Conservation (phyloP, 73 alveolate species). For the Tetrahymena borealis region DNA sequence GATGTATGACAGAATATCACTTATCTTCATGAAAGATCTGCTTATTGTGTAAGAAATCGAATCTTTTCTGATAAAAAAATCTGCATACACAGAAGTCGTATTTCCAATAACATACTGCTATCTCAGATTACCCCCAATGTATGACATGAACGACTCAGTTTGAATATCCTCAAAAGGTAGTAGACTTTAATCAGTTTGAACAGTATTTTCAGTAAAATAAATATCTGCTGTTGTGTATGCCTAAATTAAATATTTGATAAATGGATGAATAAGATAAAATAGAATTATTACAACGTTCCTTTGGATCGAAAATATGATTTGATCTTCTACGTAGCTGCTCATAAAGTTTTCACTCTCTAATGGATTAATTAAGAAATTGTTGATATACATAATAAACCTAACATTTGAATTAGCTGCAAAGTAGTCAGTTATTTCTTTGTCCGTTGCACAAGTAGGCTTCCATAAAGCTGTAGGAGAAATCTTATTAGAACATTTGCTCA, state of each 20-base stretch:
- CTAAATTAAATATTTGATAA: not conserved
- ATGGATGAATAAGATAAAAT: not conserved
- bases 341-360: not conserved
- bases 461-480: not conserved
- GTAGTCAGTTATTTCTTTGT: not conserved
- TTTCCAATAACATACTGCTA: not conserved
- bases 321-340: not conserved
- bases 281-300: not conserved
- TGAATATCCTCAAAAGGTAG: not conserved
- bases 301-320: not conserved
- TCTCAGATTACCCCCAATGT: not conserved
- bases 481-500: not conserved
- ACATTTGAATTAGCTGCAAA: not conserved
- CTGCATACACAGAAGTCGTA: not conserved
- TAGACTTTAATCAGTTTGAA: not conserved
- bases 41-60: not conserved
- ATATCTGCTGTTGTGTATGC: not conserved
- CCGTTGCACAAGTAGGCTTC: not conserved
- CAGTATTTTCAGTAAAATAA: not conserved
- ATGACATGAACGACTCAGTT: not conserved
- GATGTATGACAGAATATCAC: not conserved
- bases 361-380: not conserved
- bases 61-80: not conserved
- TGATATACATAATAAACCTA: not conserved
- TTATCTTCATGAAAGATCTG: not conserved